These are phyloP conservation scores for Diaporthe batatas DNA, from an alignment of 2,329 filamentous ascomycete species.

Conservation along the genomic window DNA sequence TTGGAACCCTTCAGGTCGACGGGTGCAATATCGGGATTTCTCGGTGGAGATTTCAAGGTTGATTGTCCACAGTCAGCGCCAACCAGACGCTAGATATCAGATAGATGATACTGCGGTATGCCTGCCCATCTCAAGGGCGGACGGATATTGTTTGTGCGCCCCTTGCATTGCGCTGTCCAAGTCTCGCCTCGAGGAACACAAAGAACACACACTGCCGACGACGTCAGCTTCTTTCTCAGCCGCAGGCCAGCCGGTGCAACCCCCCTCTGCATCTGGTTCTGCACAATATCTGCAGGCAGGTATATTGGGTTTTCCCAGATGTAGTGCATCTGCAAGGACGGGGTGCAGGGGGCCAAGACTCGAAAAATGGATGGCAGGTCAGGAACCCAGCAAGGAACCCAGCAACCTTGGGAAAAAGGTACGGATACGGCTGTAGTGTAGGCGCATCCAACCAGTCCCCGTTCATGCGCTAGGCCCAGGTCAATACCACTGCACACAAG, in stretches of 20 bases:
- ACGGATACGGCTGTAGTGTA: too few relatives aligned
- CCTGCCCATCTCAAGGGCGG: not conserved
- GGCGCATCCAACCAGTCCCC: slow-evolving; percentile 1
- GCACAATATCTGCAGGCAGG: not conserved
- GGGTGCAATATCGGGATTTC: slow-evolving; percentile 3
- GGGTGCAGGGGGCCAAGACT: not conserved
- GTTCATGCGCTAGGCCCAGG: slow-evolving; percentile 14
- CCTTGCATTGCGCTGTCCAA: slow-evolving; percentile 3
- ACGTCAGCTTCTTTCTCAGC: slow-evolving; percentile 25
- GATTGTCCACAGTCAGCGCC: not conserved
- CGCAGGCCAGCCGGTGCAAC: slow-evolving; percentile 21
- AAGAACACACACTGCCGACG: not conserved
- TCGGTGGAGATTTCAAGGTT: not conserved
- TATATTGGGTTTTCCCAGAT: not conserved
- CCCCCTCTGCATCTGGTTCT: not conserved
- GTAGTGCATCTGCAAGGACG: slow-evolving; percentile 22
- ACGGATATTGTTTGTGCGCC: not conserved
- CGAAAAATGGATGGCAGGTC: not conserved
- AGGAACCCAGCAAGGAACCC: not conserved
- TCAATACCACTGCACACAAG: slow-evolving; percentile 23
- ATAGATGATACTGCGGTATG: slow-evolving; percentile 13
- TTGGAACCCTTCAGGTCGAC: too few relatives aligned
- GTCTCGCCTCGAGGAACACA: too few relatives aligned
- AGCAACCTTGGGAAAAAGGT: too few relatives aligned
- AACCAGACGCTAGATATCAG: not conserved